These are phyloP conservation scores for Phytophthora pistaciae DNA, from an alignment of 352 stramenopile species.

Conservation along the genomic window DNA sequence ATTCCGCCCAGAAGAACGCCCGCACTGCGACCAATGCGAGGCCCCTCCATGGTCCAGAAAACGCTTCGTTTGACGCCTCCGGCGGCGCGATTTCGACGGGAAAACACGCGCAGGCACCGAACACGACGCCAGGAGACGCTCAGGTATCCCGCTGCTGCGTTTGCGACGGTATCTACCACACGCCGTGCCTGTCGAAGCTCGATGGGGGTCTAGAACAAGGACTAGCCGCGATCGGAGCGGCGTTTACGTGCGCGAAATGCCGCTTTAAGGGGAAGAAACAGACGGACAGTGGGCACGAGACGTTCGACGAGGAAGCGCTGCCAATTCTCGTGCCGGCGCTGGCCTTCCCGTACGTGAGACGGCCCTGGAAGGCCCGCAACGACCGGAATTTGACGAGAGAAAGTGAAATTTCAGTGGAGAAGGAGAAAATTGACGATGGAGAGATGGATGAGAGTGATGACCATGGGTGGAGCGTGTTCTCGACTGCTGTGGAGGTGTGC, in stretches of 20 bases:
- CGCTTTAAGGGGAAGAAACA: conserved; percentile 1
- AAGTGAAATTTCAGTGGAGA: conserved; percentile 5
- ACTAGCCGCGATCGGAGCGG: not conserved
- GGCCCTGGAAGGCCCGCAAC: conserved; percentile 4
- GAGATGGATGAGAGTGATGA: conserved; percentile 16
- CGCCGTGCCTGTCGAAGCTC: conserved; percentile 36
- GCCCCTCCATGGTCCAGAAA: not conserved
- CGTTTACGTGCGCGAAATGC: conserved; percentile 41
- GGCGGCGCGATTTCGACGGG: conserved; percentile 1
- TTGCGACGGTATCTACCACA: conserved; percentile 60
- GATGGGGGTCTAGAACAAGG: not conserved
- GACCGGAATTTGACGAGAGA: conserved; percentile 1
- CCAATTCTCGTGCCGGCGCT: conserved; percentile 35
- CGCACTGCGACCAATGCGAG: conserved; percentile 10
- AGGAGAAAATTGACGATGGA: not conserved
- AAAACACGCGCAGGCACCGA: not conserved
- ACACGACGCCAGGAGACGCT: not conserved
- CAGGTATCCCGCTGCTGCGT: conserved; percentile 36
- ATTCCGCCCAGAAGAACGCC: conserved; percentile 10
- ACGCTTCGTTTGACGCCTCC: not conserved
- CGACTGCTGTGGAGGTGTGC: conserved; percentile 59
- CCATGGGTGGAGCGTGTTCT: conserved; percentile 44
- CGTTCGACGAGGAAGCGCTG: conserved; percentile 4
- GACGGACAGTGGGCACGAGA: not conserved
- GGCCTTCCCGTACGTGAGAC: conserved; percentile 37